A percentile compares a stretch with the other conserved stretches of the same genome.
Evolutionary conservation across 495 filamentous ascomycete genomes (phyloP).

Genomic region (Penicillium malachiteum): DNA sequence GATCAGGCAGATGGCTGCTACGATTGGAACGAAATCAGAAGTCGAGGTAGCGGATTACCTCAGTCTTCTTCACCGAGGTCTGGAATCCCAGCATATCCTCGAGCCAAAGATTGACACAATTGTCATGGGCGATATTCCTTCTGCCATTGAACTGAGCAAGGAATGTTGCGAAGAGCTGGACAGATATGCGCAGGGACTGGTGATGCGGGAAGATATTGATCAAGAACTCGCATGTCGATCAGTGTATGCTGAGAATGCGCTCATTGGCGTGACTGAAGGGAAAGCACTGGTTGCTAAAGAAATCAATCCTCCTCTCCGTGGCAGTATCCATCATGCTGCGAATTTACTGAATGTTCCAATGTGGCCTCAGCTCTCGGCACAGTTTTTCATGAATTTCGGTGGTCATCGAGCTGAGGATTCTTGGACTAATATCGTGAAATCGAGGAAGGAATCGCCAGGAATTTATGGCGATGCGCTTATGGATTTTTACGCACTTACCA

Average conservation of each 20-base stretch:
- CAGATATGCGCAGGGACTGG: conserved; percentile 59
- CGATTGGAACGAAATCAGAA: conserved; percentile 68
- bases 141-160: conserved; percentile 71
- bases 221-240: conserved; percentile 55
- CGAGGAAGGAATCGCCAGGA: conserved; percentile 54
- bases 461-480: conserved; percentile 66
- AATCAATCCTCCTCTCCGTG: conserved; percentile 22
- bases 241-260: conserved; percentile 56
- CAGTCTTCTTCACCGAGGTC: conserved; percentile 53
- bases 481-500: conserved; percentile 68
- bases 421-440: conserved; percentile 54
- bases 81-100: conserved; percentile 32
- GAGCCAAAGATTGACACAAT: conserved; percentile 22
- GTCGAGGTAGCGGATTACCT: conserved; percentile 73
- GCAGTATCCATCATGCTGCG: conserved; percentile 46
- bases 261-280: conserved; percentile 44
- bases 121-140: conserved; percentile 53
- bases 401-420: conserved; percentile 55
- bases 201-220: conserved; percentile 53
- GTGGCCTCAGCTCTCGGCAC: conserved; percentile 65
- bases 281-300: neutral
- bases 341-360: conserved; percentile 55
- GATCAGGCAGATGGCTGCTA: conserved; percentile 56
- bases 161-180: conserved; percentile 67
- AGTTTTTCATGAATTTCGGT: conserved; percentile 76